Evolutionary conservation across 2,329 filamentous ascomycete species (phyloP).

Genomic region (Aspergillus chevalieri): DNA sequence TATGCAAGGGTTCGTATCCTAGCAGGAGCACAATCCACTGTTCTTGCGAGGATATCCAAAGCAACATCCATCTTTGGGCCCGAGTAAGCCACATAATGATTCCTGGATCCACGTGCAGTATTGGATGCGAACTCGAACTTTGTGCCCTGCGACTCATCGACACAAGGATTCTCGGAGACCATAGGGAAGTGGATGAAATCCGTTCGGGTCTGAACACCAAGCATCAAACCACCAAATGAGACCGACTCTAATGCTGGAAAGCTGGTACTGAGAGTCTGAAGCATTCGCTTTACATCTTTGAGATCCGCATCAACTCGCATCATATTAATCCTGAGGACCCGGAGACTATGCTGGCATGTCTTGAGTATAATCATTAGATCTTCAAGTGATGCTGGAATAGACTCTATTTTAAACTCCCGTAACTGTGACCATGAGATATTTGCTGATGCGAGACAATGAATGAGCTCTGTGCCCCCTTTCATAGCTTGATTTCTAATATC

Average conservation of each 20-base stretch:
- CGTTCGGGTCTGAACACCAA: background rate
- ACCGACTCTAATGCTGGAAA: background rate
- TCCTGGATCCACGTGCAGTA: background rate
- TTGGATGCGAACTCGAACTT: background rate
- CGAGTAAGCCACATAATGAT: background rate
- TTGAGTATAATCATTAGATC: background rate
- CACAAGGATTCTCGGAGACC: background rate
- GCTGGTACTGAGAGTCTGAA: too few relatives aligned
- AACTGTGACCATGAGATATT: background rate
- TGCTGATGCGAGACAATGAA: background rate
- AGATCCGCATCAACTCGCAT: background rate
- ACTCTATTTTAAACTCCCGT: background rate
- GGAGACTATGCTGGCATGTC: background rate
- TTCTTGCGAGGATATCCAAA: background rate
- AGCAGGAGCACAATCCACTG: background rate
- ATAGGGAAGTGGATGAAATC: background rate
- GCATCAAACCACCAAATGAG: background rate
- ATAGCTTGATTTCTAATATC: background rate
- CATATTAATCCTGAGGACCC: background rate
- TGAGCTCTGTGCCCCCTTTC: background rate
- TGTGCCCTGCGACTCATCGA: background rate
- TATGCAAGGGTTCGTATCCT: too few relatives aligned
- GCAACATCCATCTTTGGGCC: background rate
- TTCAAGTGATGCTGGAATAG: background rate
- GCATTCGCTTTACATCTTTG: background rate